Percentiles rank a stretch among this genome's conserved stretches.
phyloP scores from a whole-genome alignment of 345 rosid species.

The Acer saccharum region DNA sequence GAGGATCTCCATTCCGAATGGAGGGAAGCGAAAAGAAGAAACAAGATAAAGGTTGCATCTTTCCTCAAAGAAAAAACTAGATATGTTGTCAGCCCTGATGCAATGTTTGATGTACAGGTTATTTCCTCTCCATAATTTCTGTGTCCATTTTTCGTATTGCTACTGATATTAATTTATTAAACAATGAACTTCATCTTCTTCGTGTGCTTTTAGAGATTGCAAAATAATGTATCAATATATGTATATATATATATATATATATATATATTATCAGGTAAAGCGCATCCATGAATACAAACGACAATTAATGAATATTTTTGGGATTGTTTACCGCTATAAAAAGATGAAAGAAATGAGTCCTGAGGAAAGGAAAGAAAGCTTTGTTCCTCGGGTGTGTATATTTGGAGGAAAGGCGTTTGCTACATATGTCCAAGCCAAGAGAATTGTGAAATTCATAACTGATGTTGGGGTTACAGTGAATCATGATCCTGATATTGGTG shows the following conservation, averaged over 20 bases:
- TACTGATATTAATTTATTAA: background rate
- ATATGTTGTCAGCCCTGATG: slow-evolving; percentile 51
- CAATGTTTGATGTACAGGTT: slow-evolving; percentile 73
- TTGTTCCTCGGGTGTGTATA: slow-evolving; percentile 50
- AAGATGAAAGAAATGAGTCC: slow-evolving; percentile 53
- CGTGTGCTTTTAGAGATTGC: background rate
- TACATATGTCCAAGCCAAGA: slow-evolving; percentile 58
- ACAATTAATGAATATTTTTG: slow-evolving; percentile 48
- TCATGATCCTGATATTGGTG: slow-evolving; percentile 45
- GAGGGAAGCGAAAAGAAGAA: slow-evolving; percentile 59
- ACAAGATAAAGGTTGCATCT: slow-evolving; percentile 59
- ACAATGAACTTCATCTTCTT: background rate
- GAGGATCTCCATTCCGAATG: slow-evolving; percentile 58
- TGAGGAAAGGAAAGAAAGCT: slow-evolving; percentile 33
- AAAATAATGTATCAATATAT: background rate
- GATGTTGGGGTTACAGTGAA: slow-evolving; percentile 50
- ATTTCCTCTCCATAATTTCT: slow-evolving; percentile 7
- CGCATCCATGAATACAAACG: slow-evolving; percentile 59
- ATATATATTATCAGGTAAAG: slow-evolving; percentile 31
- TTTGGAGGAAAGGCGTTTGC: slow-evolving; percentile 61
- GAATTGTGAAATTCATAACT: slow-evolving; percentile 53
- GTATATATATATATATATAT: background rate
- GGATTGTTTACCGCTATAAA: slow-evolving; percentile 48
- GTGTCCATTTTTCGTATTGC: background rate
- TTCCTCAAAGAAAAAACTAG: slow-evolving; percentile 59